Evolutionary conservation across 2,329 filamentous ascomycete genomes (phyloP).

Genomic region (Penicillium verrucosum): DNA sequence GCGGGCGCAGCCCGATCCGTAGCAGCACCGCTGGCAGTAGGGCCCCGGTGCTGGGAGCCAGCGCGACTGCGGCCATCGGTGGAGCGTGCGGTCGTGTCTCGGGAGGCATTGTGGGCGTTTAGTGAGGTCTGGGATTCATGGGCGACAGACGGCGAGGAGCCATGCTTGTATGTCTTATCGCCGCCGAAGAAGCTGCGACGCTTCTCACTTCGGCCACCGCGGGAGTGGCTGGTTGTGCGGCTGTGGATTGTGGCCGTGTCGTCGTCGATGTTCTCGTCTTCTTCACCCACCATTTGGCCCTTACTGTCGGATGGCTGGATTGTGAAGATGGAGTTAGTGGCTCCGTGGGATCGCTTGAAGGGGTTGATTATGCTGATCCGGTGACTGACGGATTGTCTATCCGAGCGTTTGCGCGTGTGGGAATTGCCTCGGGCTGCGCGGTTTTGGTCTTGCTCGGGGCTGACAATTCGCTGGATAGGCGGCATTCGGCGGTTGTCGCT

Average conservation of each 20-base stretch:
- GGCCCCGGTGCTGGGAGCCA: conserved; percentile 27
- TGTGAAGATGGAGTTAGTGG: conserved; percentile 37
- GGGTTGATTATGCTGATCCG: conserved; percentile 45
- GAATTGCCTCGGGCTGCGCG: conserved; percentile 31
- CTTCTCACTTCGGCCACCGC: conserved; percentile 36
- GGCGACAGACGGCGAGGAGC: conserved; percentile 32
- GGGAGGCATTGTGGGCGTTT: conserved; percentile 29
- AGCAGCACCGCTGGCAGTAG: conserved; percentile 18
- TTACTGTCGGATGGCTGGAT: conserved; percentile 30
- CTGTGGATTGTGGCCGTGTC: conserved; percentile 39
- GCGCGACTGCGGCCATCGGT: conserved; percentile 31
- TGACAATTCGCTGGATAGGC: conserved; percentile 29
- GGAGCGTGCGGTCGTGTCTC: conserved; percentile 26
- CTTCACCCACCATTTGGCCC: conserved; percentile 19
- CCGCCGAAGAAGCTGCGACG: conserved; percentile 42
- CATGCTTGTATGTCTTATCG: conserved; percentile 32
- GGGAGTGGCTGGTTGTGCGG: conserved; percentile 36
- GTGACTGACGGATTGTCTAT: conserved; percentile 39
- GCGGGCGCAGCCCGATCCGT: conserved; percentile 17
- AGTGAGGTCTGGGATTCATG: conserved; percentile 24
- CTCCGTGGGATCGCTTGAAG: conserved; percentile 41
- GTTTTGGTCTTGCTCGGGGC: conserved; percentile 37
- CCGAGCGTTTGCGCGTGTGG: conserved; percentile 32
- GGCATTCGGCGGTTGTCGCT: conserved; percentile 26
- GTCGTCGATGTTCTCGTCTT: conserved; percentile 28